These are phyloP conservation scores for Pilasporangium apinafurcum DNA, from an alignment of 352 stramenopile species.

Conservation along the genomic window DNA sequence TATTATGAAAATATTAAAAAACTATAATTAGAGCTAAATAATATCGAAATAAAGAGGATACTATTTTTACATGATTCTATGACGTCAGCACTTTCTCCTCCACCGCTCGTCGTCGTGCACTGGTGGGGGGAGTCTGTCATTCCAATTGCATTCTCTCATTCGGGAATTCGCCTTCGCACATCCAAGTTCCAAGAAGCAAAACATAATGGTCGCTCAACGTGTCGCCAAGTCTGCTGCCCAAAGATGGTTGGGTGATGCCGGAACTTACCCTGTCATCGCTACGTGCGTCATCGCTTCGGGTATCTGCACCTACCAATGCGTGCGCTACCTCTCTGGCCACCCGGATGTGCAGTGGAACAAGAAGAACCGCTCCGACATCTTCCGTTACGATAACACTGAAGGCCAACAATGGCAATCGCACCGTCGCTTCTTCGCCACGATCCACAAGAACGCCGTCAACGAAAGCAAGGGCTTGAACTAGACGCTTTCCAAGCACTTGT, in stretches of 20 bases:
- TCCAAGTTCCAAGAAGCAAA: slow-evolving; percentile 8
- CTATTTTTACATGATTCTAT: background rate
- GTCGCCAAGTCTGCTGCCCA: slow-evolving; percentile 40
- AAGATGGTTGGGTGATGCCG: slow-evolving; percentile 71
- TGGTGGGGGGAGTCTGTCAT: background rate
- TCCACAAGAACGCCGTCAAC: slow-evolving; percentile 76
- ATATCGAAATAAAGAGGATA: slow-evolving; percentile 1
- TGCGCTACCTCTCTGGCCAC: slow-evolving; percentile 59
- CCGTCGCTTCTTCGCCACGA: slow-evolving; percentile 58
- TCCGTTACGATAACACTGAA: slow-evolving; percentile 57
- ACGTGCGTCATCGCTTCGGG: slow-evolving; percentile 57
- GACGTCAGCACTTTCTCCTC: slow-evolving; percentile 6
- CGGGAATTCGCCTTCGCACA: slow-evolving; percentile 45
- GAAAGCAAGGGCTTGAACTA: slow-evolving; percentile 70
- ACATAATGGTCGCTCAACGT: slow-evolving; percentile 49
- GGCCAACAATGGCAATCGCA: slow-evolving; percentile 72
- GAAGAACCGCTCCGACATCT: slow-evolving; percentile 61
- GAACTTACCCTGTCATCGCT: slow-evolving; percentile 69
- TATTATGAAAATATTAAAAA: too few species aligned
- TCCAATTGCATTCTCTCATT: slow-evolving; percentile 32
- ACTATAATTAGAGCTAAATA: background rate
- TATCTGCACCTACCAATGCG: slow-evolving; percentile 69
- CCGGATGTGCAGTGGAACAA: slow-evolving; percentile 80
- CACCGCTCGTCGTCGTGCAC: slow-evolving; percentile 3
- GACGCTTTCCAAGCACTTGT: too few species aligned